Percentiles rank a stretch among this genome's conserved stretches.
Conservation (phyloP, 306 rosid species). For the Trifolium pratense region DNA sequence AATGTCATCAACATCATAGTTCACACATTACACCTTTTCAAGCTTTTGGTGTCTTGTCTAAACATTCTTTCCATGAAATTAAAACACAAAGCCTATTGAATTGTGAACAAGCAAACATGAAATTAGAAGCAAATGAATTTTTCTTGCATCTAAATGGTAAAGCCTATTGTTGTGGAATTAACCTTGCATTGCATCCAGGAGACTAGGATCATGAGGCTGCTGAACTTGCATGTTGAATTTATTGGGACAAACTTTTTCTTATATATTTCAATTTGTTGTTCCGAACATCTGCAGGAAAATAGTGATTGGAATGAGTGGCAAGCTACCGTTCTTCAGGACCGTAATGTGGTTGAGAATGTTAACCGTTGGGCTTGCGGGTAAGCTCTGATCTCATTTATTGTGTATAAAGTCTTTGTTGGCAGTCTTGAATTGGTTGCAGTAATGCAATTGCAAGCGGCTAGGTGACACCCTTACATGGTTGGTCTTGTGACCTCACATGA, state of each 20-base stretch:
- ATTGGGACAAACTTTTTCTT: neutral
- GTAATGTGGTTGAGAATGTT: constrained; percentile 90
- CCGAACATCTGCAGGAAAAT: constrained; percentile 64
- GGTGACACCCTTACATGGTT: constrained; percentile 5
- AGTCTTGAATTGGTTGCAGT: constrained; percentile 28
- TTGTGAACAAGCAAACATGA: constrained; percentile 14
- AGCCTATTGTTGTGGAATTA: neutral
- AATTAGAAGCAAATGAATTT: neutral
- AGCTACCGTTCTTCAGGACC: constrained; percentile 77
- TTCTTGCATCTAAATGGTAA: constrained; percentile 12
- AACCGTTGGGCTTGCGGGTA: constrained; percentile 98
- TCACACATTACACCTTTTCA: neutral
- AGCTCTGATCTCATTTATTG: constrained; percentile 41
- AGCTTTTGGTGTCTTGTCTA: neutral
- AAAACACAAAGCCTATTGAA: too few species aligned
- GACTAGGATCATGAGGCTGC: constrained; percentile 27
- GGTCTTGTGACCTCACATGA: constrained; percentile 22
- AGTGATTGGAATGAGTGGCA: constrained; percentile 94
- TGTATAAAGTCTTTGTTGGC: constrained; percentile 7
- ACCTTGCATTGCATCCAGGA: constrained; percentile 8
- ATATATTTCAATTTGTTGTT: constrained; percentile 27
- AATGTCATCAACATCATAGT: neutral
- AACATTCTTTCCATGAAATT: constrained; percentile 1
- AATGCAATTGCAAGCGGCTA: neutral
- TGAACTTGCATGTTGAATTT: constrained; percentile 22